Evolutionary conservation across 345 rosid species (phyloP).

Genomic region (Eucalyptus sp.): DNA sequence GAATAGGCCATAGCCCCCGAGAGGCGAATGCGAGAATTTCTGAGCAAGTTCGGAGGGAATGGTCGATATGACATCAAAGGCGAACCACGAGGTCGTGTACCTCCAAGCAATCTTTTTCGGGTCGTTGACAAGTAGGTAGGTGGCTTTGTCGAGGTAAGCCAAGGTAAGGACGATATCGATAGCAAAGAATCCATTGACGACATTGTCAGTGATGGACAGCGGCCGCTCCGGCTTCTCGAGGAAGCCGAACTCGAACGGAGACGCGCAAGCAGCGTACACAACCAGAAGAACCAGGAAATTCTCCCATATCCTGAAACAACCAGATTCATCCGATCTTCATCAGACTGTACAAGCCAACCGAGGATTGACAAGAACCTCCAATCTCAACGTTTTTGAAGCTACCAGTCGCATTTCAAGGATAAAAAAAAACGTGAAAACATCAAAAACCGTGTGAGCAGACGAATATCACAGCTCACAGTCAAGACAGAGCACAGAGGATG

Average conservation of each 20-base stretch:
- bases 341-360: neutral
- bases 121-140: slow-evolving; percentile 63
- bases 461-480: neutral
- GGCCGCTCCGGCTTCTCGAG: slow-evolving; percentile 37
- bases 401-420: neutral
- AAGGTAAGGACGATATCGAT: slow-evolving; percentile 74
- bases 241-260: slow-evolving; percentile 93
- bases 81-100: slow-evolving; percentile 65
- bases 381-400: neutral
- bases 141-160: slow-evolving; percentile 70
- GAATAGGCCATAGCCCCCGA: slow-evolving; percentile 52
- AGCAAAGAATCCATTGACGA: slow-evolving; percentile 87
- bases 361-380: neutral
- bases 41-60: slow-evolving; percentile 67
- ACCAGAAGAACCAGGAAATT: slow-evolving; percentile 63
- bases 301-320: slow-evolving; percentile 72
- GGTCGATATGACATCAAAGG: slow-evolving; percentile 62
- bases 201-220: slow-evolving; percentile 55
- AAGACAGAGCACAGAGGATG: neutral
- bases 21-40: slow-evolving; percentile 36
- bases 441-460: neutral
- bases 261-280: slow-evolving; percentile 83
- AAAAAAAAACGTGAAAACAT: neutral
- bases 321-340: neutral
- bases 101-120: slow-evolving; percentile 64